Evolutionary conservation across 805 yeast genomes (phyloP), one percentile per base, ranked within the genome.

Genomic region (Kodamaea nitidulidarum): DNA sequence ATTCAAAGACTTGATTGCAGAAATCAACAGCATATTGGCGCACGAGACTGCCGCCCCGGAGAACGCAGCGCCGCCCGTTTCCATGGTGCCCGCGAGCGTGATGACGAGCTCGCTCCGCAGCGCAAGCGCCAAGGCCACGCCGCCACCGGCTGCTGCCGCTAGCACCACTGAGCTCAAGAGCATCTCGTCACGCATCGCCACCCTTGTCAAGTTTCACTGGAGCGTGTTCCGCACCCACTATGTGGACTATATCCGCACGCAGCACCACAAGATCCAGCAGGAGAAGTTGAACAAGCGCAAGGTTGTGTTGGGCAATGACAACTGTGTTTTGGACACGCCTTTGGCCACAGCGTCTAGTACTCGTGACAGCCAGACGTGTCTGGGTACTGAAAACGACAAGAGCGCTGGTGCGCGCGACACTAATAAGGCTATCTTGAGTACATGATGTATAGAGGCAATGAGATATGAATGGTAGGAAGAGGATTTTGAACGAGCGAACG

Each of bases 211-310:
- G 42, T 82, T 87, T 63, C 95, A 87, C 60, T 82, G 88, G 86
- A 80, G 76, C 41, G 95, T 87, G 9, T 86, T 87, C 60, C 88
- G 86, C 22, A 71, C 72, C 31, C 80, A 81, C 61, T 87, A 87
- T 51, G 58, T 65, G 32, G 78, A 73, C 39, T 56, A 52, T 42
- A 42, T 47, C 35, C 46, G 44, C 39, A 32, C 40, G 1, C 50
- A 47, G 28, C 48, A 47, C 21, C 46, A 44, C 42, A 47, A 47
- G 38, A 40, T 47, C 17, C 50, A 47, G 26, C 46, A 47, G 38
- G 50, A 47, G 34, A 46, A 43, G 39, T 29, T 36, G 33, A 44
- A 44, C 21, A 40, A 43, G 21, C 38, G 44, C 11, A 41, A 40
- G 35, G 43, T 44, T 15, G 42, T 38, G 24, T 35, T 39, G 38